Percentiles rank a stretch among this genome's conserved stretches.
These are phyloP conservation scores for Coemansia sp. DNA, from an alignment of 192 early-diverging fungal species.

Conservation along the genomic window DNA sequence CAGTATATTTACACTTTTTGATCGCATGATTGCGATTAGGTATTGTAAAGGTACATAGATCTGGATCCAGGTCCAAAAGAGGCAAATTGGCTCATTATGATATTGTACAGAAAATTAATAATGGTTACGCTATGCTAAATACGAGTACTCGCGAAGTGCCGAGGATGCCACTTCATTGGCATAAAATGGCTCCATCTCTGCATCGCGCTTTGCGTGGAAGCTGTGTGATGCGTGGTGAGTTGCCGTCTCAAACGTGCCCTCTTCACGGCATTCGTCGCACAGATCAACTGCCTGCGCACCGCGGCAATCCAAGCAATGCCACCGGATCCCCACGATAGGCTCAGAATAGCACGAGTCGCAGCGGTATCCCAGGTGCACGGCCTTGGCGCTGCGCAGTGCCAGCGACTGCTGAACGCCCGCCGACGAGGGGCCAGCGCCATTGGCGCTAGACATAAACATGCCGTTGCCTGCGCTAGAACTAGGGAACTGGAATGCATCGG, in stretches of 20 bases:
- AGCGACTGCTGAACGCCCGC: constrained; percentile 15
- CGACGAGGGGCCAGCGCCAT: constrained; percentile 9
- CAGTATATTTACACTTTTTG: background rate
- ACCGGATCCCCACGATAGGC: constrained; percentile 71
- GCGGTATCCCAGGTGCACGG: constrained; percentile 51
- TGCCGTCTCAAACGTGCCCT: constrained; percentile 56
- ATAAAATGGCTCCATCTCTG: constrained; percentile 57
- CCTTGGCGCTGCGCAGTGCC: constrained; percentile 35
- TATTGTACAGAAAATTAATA: constrained; percentile 6
- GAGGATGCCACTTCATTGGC: constrained; percentile 49
- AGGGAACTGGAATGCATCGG: background rate
- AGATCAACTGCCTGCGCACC: constrained; percentile 67
- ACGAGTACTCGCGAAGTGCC: constrained; percentile 52
- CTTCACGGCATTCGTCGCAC: constrained; percentile 67
- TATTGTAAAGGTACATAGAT: background rate
- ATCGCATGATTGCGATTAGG: background rate
- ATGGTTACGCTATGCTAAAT: constrained; percentile 29
- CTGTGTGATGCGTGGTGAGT: constrained; percentile 34
- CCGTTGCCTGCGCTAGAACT: background rate
- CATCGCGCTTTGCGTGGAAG: constrained; percentile 38
- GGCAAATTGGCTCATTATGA: background rate
- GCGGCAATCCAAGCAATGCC: constrained; percentile 68
- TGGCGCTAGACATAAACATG: background rate
- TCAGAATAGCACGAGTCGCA: constrained; percentile 74
- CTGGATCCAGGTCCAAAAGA: background rate